Evolutionary conservation across 768 basidiomycete genomes (phyloP).

Genomic region (Hericium coralloides): DNA sequence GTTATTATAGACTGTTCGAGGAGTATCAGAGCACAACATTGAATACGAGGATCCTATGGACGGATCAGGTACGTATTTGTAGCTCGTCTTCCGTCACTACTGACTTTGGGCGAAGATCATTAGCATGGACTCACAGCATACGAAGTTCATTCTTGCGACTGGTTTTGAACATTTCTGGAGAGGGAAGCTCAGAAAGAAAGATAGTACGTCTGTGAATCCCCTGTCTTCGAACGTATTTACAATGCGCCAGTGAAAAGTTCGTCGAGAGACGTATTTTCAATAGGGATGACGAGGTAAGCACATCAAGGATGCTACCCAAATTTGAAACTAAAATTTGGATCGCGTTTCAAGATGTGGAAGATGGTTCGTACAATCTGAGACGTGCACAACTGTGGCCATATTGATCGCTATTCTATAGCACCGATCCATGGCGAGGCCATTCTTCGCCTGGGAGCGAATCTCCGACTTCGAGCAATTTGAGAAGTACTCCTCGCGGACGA

Average conservation of each 20-base stretch:
- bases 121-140: constrained; percentile 11
- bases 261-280: constrained; percentile 51
- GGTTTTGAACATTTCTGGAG: constrained; percentile 14
- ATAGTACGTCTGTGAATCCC: constrained; percentile 6
- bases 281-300: constrained; percentile 29
- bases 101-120: constrained; percentile 5
- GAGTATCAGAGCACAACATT: constrained; percentile 21
- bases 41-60: constrained; percentile 26
- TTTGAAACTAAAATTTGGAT: constrained; percentile 4
- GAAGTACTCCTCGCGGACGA: constrained; percentile 18
- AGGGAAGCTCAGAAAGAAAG: constrained; percentile 14
- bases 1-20: constrained; percentile 17
- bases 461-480: constrained; percentile 28
- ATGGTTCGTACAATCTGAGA: constrained; percentile 1
- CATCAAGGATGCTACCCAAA: not conserved
- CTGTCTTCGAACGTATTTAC: not conserved
- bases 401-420: not conserved
- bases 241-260: constrained; percentile 17
- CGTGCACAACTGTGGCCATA: no score
- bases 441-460: constrained; percentile 27
- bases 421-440: constrained; percentile 28
- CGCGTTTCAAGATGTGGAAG: constrained; percentile 12
- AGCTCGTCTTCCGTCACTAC: not conserved
- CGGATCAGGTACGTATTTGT: constrained; percentile 17
- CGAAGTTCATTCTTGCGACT: constrained; percentile 10